Percentiles rank a stretch among this genome's conserved stretches.
Evolutionary conservation across 495 filamentous ascomycete genomes (phyloP).

Genomic region (Neurospora tetrasperma): DNA sequence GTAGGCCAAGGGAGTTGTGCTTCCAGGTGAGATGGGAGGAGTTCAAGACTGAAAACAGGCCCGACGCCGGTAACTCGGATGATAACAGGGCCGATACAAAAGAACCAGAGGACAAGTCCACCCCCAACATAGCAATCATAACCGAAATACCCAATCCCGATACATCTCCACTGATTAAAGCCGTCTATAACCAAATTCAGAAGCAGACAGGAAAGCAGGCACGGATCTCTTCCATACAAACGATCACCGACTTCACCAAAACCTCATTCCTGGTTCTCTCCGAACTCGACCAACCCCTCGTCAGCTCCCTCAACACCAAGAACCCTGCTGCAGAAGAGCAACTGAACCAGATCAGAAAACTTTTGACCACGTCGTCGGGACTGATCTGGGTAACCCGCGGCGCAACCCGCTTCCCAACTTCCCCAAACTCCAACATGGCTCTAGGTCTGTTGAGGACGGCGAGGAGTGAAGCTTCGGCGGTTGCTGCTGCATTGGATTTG

Average conservation of each 20-base stretch:
- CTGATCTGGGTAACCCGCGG: conserved; percentile 34
- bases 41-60: neutral
- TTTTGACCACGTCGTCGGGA: conserved; percentile 26
- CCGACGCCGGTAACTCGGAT: neutral
- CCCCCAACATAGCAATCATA: conserved; percentile 26
- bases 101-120: neutral
- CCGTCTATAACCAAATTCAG: conserved; percentile 24
- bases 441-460: conserved; percentile 29
- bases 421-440: conserved; percentile 27
- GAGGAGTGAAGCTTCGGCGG: conserved; percentile 25
- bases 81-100: conserved; percentile 4
- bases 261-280: conserved; percentile 23
- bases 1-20: conserved; percentile 22
- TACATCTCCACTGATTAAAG: conserved; percentile 26
- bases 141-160: conserved; percentile 23
- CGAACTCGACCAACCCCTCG: conserved; percentile 19
- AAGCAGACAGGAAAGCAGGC: conserved; percentile 18
- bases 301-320: conserved; percentile 13
- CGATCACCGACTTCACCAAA: conserved; percentile 14
- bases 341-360: conserved; percentile 27
- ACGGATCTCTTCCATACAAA: conserved; percentile 18
- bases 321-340: conserved; percentile 2
- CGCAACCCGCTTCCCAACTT: conserved; percentile 24
- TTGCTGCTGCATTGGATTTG: conserved; percentile 27
- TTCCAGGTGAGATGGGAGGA: conserved; percentile 38